phyloP scores from a whole-genome alignment of 2,329 filamentous ascomycete species.

The Colletotrichum tofieldiae region DNA sequence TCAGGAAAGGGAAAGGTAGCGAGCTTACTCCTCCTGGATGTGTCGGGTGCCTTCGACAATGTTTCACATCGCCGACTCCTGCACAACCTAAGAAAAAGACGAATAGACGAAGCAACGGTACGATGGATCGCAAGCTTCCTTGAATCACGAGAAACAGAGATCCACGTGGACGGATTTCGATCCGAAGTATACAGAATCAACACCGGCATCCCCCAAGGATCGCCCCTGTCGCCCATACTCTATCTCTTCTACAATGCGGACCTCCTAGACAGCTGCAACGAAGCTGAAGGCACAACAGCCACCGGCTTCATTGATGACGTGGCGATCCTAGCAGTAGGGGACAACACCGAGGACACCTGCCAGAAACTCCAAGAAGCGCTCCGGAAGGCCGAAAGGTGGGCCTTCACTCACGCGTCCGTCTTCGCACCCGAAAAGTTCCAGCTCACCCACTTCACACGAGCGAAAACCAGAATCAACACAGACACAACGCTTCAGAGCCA shows the following conservation, averaged over 20 bases:
- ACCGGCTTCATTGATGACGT: conserved; percentile 39
- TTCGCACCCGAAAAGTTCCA: conserved; percentile 47
- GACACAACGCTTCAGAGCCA: conserved; percentile 41
- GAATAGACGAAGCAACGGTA: not conserved
- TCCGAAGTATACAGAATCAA: conserved; percentile 11
- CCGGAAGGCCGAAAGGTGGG: conserved; percentile 42
- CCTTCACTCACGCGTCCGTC: conserved; percentile 43
- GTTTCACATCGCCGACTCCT: conserved; percentile 41
- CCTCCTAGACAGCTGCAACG: conserved; percentile 44
- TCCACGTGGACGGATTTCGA: not conserved
- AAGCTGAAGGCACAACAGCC: conserved; percentile 31
- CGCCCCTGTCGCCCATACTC: conserved; percentile 47
- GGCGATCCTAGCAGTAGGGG: conserved; percentile 41
- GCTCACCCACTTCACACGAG: conserved; percentile 46
- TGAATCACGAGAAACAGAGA: not conserved
- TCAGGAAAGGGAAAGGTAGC: conserved; percentile 42
- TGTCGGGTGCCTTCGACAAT: conserved; percentile 44
- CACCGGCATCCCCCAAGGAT: conserved; percentile 47
- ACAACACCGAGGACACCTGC: conserved; percentile 39
- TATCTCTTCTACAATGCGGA: conserved; percentile 50
- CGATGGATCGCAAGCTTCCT: conserved; percentile 11
- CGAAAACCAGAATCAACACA: conserved; percentile 37
- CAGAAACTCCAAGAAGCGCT: conserved; percentile 44
- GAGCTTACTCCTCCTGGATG: conserved; percentile 42
- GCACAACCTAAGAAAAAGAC: conserved; percentile 40